These are phyloP conservation scores for Suillus fuscotomentosus DNA, from an alignment of 768 basidiomycete species.

Conservation along the genomic window DNA sequence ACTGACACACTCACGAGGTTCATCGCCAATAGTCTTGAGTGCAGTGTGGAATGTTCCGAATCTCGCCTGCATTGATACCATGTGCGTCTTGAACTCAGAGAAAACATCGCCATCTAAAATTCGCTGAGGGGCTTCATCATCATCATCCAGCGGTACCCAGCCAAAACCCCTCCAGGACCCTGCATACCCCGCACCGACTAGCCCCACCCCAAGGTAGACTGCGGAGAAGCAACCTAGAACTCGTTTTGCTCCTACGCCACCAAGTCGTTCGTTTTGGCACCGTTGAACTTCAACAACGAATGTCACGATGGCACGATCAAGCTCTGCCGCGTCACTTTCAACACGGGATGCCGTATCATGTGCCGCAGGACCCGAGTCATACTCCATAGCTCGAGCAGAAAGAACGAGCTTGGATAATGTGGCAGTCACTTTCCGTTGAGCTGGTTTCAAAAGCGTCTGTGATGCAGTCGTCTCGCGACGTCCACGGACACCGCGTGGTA, in stretches of 20 bases:
- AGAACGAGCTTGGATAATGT: conserved; percentile 88
- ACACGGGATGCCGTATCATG: conserved; percentile 68
- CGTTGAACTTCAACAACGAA: conserved; percentile 74
- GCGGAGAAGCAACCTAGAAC: conserved; percentile 61
- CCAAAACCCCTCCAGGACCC: conserved; percentile 86
- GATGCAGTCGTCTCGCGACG: conserved; percentile 41
- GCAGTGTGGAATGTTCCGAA: conserved; percentile 34
- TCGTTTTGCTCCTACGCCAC: conserved; percentile 41
- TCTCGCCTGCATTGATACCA: conserved; percentile 49
- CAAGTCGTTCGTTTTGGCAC: conserved; percentile 37
- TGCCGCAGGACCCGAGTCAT: conserved; percentile 65
- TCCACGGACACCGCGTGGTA: conserved; percentile 50
- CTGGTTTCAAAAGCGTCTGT: conserved; percentile 68
- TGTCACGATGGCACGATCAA: conserved; percentile 66
- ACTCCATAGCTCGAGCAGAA: conserved; percentile 86
- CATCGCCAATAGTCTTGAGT: conserved; percentile 20
- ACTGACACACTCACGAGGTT: conserved; percentile 23
- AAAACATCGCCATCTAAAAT: conserved; percentile 52
- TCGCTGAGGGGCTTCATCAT: conserved; percentile 44
- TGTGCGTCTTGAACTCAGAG: conserved; percentile 47
- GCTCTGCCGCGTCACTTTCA: conserved; percentile 72
- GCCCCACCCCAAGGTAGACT: conserved; percentile 66
- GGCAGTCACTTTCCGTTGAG: conserved; percentile 83
- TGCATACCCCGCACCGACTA: conserved; percentile 78
- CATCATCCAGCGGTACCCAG: conserved; percentile 60